phyloP scores from a whole-genome alignment of 805 yeast genomes.

The Saturnispora kantuleensis region DNA sequence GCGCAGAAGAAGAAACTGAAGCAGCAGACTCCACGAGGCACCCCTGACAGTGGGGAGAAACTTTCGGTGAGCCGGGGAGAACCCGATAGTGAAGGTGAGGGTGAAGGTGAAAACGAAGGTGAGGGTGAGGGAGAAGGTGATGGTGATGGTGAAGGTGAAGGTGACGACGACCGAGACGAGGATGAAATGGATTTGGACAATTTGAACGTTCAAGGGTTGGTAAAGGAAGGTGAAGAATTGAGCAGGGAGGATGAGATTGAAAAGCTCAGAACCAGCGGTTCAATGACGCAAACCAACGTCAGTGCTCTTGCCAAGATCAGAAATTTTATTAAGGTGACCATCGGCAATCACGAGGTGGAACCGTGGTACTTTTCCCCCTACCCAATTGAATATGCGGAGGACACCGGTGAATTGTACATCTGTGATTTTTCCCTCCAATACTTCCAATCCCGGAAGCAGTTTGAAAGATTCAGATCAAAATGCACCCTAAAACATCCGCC shows the following conservation, averaged over 20 bases:
- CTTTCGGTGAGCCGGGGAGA: constrained; percentile 2
- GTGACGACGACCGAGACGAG: constrained; percentile 13
- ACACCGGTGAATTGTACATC: constrained; percentile 67
- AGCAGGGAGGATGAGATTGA: constrained; percentile 89
- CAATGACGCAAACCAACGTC: constrained; percentile 83
- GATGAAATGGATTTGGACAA: constrained; percentile 81
- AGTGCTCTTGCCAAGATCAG: constrained; percentile 86
- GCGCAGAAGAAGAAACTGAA: constrained; percentile 11
- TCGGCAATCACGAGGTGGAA: constrained; percentile 88
- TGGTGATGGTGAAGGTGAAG: not conserved
- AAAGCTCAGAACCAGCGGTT: constrained; percentile 86
- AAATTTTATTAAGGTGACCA: constrained; percentile 64
- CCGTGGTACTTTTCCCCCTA: constrained; percentile 99
- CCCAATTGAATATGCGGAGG: constrained; percentile 90
- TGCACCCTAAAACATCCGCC: constrained; percentile 94
- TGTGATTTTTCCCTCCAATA: constrained; percentile 87
- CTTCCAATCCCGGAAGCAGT: constrained; percentile 83
- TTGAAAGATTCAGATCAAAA: constrained; percentile 82
- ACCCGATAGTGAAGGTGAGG: not conserved
- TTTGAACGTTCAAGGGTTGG: constrained; percentile 73
- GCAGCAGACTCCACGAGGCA: constrained; percentile 7
- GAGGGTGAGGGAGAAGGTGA: not conserved
- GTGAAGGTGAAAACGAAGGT: not conserved
- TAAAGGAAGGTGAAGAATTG: constrained; percentile 55
- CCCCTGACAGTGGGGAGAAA: constrained; percentile 11